A percentile compares a stretch with the other conserved stretches of the same genome.
Conservation (phyloP, 805 yeast species). For the Debaryomyces hansenii region DNA sequence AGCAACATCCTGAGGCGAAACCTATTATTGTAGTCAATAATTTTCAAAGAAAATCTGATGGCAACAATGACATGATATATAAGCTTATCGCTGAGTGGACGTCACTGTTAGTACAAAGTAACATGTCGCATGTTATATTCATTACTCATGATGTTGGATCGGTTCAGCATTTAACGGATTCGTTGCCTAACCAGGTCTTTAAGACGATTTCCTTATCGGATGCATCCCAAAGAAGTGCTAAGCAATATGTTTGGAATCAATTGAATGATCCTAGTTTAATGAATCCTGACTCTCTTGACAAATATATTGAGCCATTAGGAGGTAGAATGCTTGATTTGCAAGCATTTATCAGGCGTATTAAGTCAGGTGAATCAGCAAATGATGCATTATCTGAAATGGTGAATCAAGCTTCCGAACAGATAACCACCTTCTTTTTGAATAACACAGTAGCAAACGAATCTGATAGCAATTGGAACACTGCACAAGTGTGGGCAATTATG, state of each 20-base stretch:
- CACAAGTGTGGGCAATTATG: slow-evolving; percentile 88
- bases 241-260: slow-evolving; percentile 63
- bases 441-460: slow-evolving; percentile 16
- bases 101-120: slow-evolving; percentile 68
- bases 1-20: slow-evolving; percentile 79
- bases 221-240: slow-evolving; percentile 72
- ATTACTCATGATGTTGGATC: slow-evolving; percentile 85
- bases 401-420: slow-evolving; percentile 81
- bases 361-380: slow-evolving; percentile 80
- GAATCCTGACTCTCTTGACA: slow-evolving; percentile 45
- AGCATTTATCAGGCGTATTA: slow-evolving; percentile 82
- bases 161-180: slow-evolving; percentile 60
- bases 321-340: slow-evolving; percentile 95
- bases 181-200: slow-evolving; percentile 86
- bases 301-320: slow-evolving; percentile 73
- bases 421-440: slow-evolving; percentile 71
- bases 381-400: slow-evolving; percentile 81
- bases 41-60: slow-evolving; percentile 55
- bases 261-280: slow-evolving; percentile 27
- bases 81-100: slow-evolving; percentile 88
- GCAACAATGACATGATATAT: slow-evolving; percentile 61
- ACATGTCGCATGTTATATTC: slow-evolving; percentile 86
- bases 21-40: slow-evolving; percentile 86
- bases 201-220: slow-evolving; percentile 74
- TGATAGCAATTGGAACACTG: slow-evolving; percentile 58